Conservation (phyloP, 306 rosid genomes). For the Vachellia pachyceras region DNA sequence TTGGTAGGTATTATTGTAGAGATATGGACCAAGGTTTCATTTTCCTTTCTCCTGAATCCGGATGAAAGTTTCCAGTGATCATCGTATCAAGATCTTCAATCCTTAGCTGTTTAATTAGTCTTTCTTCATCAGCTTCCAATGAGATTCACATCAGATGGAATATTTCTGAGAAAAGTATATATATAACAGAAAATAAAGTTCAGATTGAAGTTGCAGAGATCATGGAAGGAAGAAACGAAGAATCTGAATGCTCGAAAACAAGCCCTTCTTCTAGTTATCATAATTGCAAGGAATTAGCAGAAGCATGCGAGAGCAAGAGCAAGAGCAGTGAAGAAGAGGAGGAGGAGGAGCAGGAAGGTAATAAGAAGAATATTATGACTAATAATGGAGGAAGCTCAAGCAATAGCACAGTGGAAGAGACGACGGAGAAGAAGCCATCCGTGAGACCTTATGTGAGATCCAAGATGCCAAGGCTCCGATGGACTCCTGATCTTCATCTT, state of each 20-base stretch:
- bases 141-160: not conserved
- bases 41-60: not conserved
- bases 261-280: slow-evolving; percentile 42
- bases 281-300: not conserved
- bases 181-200: slow-evolving; percentile 4
- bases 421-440: slow-evolving; percentile 53
- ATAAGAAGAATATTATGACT: not conserved
- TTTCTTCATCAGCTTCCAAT: too few species aligned
- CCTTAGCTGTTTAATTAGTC: not conserved
- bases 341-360: slow-evolving; percentile 1
- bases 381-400: slow-evolving; percentile 79
- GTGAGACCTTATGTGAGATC: slow-evolving; percentile 95
- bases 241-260: slow-evolving; percentile 66
- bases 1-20: not conserved
- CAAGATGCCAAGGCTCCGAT: slow-evolving; percentile 84
- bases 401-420: slow-evolving; percentile 92
- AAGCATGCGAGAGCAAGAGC: not conserved
- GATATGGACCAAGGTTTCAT: slow-evolving; percentile 31
- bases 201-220: slow-evolving; percentile 5
- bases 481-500: slow-evolving; percentile 95
- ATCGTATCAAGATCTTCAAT: not conserved
- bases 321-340: too few species aligned
- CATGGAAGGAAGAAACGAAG: slow-evolving; percentile 45
- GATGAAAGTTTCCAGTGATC: slow-evolving; percentile 10
- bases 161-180: not conserved